A percentile compares a stretch with the other conserved stretches of the same genome.
These are phyloP conservation scores for Butyriboletus loyo DNA, from an alignment of 768 basidiomycete genomes.

Conservation along the genomic window DNA sequence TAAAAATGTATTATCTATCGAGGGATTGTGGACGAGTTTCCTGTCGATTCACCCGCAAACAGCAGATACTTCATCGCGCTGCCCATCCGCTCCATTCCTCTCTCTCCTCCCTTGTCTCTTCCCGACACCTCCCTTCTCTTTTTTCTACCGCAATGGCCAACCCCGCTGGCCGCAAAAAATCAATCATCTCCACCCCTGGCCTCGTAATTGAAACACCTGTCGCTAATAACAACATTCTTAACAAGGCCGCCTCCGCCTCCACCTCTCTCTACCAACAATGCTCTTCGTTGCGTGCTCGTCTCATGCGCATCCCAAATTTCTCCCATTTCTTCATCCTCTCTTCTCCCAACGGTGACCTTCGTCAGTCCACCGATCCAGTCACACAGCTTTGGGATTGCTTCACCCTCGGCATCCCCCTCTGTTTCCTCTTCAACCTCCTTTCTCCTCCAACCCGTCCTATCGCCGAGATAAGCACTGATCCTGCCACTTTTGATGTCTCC, in stretches of 20 bases:
- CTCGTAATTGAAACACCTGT: slow-evolving; percentile 72
- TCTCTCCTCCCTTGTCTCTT: neutral
- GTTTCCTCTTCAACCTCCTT: slow-evolving; percentile 94
- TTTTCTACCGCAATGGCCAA: slow-evolving; percentile 43
- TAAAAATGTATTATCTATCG: slow-evolving; percentile 31
- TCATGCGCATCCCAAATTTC: slow-evolving; percentile 77
- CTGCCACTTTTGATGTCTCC: slow-evolving; percentile 58
- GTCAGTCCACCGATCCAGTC: slow-evolving; percentile 88
- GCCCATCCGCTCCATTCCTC: neutral
- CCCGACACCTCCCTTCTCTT: neutral
- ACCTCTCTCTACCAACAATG: slow-evolving; percentile 93
- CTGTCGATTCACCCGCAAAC: slow-evolving; percentile 11
- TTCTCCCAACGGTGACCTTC: slow-evolving; percentile 50
- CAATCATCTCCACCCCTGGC: slow-evolving; percentile 61
- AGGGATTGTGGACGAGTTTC: slow-evolving; percentile 6
- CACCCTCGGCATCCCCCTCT: slow-evolving; percentile 88
- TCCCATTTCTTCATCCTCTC: slow-evolving; percentile 65
- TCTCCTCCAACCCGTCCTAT: slow-evolving; percentile 44
- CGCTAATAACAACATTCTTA: slow-evolving; percentile 82
- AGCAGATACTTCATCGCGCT: slow-evolving; percentile 4
- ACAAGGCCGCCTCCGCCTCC: slow-evolving; percentile 83
- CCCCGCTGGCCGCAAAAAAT: slow-evolving; percentile 75
- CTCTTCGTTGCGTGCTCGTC: slow-evolving; percentile 69
- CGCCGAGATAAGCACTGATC: slow-evolving; percentile 61
- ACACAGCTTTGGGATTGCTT: slow-evolving; percentile 94